phyloP scores from a whole-genome alignment of 208 protist genomes.

The Leishmania mexicana region DNA sequence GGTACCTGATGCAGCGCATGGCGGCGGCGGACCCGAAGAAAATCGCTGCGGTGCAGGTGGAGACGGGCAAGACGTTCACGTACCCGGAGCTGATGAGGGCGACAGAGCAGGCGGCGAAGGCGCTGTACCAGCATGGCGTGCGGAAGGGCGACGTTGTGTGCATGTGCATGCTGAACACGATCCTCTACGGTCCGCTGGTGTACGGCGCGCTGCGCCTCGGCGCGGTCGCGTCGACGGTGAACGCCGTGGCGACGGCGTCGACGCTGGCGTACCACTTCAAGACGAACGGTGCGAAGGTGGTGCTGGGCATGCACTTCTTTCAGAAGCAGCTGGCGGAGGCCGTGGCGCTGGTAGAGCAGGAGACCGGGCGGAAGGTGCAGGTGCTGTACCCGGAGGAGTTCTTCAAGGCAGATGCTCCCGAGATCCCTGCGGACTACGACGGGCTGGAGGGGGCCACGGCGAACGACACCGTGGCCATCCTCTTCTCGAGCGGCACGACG shows the following conservation, averaged over 20 bases:
- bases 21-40: constrained; percentile 22
- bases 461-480: constrained; percentile 46
- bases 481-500: constrained; percentile 50
- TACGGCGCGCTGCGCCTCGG: constrained; percentile 47
- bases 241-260: constrained; percentile 32
- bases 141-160: constrained; percentile 50
- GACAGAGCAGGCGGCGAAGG: constrained; percentile 32
- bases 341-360: constrained; percentile 32
- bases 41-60: constrained; percentile 33
- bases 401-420: constrained; percentile 17
- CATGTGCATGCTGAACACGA: constrained; percentile 38
- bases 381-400: constrained; percentile 41
- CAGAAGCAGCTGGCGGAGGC: constrained; percentile 38
- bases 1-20: constrained; percentile 37
- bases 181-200: constrained; percentile 33
- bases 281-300: constrained; percentile 33
- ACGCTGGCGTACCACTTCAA: constrained; percentile 43
- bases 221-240: constrained; percentile 39
- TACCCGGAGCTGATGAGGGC: constrained; percentile 33
- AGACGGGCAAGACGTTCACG: constrained; percentile 32
- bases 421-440: constrained; percentile 40
- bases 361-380: constrained; percentile 31
- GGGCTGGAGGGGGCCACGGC: constrained; percentile 16
- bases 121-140: constrained; percentile 43
- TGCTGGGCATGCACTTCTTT: constrained; percentile 38